These are phyloP conservation scores for Actinidia chinensis DNA, from an alignment of 179 eudicot genomes.

Conservation along the genomic window DNA sequence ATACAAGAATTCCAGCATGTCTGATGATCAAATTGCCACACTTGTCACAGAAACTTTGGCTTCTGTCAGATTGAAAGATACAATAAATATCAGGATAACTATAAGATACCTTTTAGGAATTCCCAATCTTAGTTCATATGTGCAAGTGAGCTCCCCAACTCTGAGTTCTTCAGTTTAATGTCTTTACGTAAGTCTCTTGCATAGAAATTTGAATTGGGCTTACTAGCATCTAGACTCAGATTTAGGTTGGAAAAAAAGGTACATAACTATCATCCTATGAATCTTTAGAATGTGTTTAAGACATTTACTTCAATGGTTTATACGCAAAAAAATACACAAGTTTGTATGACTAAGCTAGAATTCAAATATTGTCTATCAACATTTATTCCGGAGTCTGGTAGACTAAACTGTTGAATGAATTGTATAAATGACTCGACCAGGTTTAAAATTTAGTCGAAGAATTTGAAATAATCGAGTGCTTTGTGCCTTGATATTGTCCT, in stretches of 20 bases:
- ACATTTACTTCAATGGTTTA: not conserved
- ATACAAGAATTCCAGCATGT: constrained; percentile 82
- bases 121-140: not conserved
- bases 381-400: not conserved
- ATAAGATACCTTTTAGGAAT: not conserved
- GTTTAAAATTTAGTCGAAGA: not conserved
- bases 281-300: not conserved
- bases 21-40: constrained; percentile 63
- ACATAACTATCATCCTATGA: not conserved
- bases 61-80: constrained; percentile 89
- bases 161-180: not conserved
- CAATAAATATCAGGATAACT: not conserved
- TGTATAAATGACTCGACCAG: not conserved
- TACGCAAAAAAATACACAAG: not conserved
- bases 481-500: not conserved
- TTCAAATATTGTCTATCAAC: not conserved
- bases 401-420: not conserved
- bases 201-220: not conserved
- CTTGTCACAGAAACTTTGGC: constrained; percentile 84
- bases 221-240: not conserved
- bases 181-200: not conserved
- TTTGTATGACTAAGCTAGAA: not conserved
- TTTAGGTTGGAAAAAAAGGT: not conserved
- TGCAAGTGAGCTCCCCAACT: not conserved
- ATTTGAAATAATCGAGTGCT: not conserved